phyloP scores from a whole-genome alignment of 768 basidiomycete genomes.

The Xerocomus brunneocitrinus region DNA sequence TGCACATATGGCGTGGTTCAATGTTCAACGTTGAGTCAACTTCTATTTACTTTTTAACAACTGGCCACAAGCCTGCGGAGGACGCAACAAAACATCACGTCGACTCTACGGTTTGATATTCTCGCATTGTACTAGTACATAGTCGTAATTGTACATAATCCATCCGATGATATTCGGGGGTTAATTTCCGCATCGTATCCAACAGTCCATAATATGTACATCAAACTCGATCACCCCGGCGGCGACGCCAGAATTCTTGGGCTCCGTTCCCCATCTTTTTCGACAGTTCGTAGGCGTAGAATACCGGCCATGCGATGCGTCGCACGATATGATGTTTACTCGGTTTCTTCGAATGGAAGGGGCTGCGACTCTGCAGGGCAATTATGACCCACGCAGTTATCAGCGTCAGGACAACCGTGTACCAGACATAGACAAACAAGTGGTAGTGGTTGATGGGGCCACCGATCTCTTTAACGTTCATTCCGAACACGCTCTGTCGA shows the following conservation, averaged over 20 bases:
- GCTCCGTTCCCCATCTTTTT: neutral
- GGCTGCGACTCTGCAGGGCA: slow-evolving; percentile 39
- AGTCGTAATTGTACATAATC: too few species aligned
- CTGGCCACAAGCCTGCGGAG: too few species aligned
- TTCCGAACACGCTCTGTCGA: slow-evolving; percentile 31
- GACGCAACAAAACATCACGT: too few species aligned
- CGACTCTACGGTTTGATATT: too few species aligned
- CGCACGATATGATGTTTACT: neutral
- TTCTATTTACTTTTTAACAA: too few species aligned
- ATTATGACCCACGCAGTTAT: slow-evolving; percentile 53
- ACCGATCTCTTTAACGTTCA: slow-evolving; percentile 31
- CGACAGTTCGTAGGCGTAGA: neutral
- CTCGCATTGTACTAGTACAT: too few species aligned
- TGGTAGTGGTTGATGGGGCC: slow-evolving; percentile 6
- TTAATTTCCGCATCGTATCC: too few species aligned
- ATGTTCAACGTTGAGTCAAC: too few species aligned
- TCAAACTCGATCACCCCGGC: neutral
- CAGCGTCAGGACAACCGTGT: slow-evolving; percentile 45
- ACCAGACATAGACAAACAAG: slow-evolving; percentile 37
- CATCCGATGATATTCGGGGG: too few species aligned
- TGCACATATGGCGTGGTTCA: too few species aligned
- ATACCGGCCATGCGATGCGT: slow-evolving; percentile 22
- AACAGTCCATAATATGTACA: too few species aligned
- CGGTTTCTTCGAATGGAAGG: slow-evolving; percentile 14
- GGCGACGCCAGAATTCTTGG: neutral